Percentiles rank a stretch among this genome's conserved stretches.
These are phyloP conservation scores for Auxenochlorella pyrenoidosa DNA, from an alignment of 139 green algal genomes.

Conservation along the genomic window DNA sequence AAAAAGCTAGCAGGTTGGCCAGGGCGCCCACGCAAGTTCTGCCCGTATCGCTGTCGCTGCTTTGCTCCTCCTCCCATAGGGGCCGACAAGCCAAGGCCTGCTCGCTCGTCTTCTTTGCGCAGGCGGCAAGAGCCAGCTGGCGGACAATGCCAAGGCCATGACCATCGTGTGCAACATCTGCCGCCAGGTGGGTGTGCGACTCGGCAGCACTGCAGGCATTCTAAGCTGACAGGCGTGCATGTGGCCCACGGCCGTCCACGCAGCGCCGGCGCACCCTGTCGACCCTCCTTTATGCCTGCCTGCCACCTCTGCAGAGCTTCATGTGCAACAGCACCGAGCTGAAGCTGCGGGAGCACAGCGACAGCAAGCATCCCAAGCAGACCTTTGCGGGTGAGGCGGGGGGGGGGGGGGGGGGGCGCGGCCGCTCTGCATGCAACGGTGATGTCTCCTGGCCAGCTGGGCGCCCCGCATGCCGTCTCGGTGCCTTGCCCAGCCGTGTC, in stretches of 20 bases:
- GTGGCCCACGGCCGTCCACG: no score
- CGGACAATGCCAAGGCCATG: slow-evolving; percentile 56
- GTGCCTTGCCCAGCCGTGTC: no score
- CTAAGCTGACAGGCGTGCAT: not conserved
- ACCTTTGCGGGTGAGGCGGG: slow-evolving; percentile 23
- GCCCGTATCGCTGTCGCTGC: no score
- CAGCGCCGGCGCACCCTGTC: no score
- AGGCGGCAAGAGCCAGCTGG: slow-evolving; percentile 56
- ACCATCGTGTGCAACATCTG: slow-evolving; percentile 59
- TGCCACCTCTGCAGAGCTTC: not conserved
- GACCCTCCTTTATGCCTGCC: not conserved
- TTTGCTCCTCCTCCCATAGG: no score
- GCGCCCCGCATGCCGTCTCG: no score
- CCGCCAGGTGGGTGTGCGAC: slow-evolving; percentile 26
- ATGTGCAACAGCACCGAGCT: slow-evolving; percentile 33
- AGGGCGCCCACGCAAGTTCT: not conserved
- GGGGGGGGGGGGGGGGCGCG: not conserved
- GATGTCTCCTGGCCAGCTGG: not conserved
- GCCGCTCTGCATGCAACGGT: no score
- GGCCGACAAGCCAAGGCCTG: no score
- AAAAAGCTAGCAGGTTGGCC: slow-evolving; percentile 23
- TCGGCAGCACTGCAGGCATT: not conserved
- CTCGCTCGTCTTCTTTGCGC: not conserved
- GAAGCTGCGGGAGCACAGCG: slow-evolving; percentile 65
- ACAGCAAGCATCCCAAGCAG: slow-evolving; percentile 70